A percentile compares a stretch with the other conserved stretches of the same genome.
Evolutionary conservation across 192 early-diverging fungal species (phyloP).

Genomic region (Endogone sp.): DNA sequence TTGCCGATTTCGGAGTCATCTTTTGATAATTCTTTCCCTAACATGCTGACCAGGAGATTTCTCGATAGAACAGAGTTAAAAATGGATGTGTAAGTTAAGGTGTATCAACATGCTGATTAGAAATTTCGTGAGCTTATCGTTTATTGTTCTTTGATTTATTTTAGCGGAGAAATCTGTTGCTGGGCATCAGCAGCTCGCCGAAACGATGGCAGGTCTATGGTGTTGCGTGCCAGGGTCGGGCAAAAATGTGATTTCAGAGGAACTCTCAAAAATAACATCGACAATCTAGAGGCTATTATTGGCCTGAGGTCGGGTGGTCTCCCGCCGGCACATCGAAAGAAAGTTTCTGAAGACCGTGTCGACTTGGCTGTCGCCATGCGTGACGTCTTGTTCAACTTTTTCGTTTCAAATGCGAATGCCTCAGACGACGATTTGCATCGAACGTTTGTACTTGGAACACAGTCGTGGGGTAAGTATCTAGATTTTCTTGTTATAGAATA

Average conservation of each 20-base stretch:
- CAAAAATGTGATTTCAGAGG: slow-evolving; percentile 12
- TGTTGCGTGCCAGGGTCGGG: slow-evolving; percentile 1
- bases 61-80: slow-evolving; percentile 14
- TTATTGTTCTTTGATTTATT: not conserved
- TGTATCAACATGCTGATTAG: not conserved
- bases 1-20: slow-evolving; percentile 13
- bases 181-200: slow-evolving; percentile 6
- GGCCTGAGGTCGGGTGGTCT: slow-evolving; percentile 10
- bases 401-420: not conserved
- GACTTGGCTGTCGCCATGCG: not conserved
- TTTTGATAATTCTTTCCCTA: slow-evolving; percentile 18
- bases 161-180: slow-evolving; percentile 11
- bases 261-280: slow-evolving; percentile 7
- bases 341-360: not conserved
- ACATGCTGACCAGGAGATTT: slow-evolving; percentile 17
- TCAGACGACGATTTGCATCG: not conserved
- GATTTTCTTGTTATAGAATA: not conserved
- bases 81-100: slow-evolving; percentile 17
- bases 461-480: not conserved
- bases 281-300: not conserved
- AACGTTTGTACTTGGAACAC: not conserved
- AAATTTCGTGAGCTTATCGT: not conserved
- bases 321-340: slow-evolving; percentile 1
- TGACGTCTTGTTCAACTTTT: not conserved
- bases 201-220: not conserved